These are phyloP conservation scores for Leccinum imitatum DNA, from an alignment of 768 basidiomycete species.

Conservation along the genomic window DNA sequence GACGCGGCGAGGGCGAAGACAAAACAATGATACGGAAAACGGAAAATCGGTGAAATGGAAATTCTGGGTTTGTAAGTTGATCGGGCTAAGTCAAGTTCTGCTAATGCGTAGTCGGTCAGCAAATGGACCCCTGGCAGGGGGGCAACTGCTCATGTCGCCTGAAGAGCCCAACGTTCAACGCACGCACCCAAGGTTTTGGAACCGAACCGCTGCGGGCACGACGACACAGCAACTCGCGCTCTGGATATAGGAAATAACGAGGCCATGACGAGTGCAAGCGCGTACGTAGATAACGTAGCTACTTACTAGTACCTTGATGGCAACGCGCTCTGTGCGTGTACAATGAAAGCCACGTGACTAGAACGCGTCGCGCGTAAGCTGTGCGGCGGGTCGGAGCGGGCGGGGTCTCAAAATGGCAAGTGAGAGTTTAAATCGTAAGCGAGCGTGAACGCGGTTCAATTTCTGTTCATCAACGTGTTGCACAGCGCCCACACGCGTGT, in stretches of 20 bases:
- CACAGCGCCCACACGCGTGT: constrained; percentile 30
- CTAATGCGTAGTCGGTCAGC: neutral
- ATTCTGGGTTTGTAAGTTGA: constrained; percentile 17
- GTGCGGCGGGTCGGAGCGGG: constrained; percentile 30
- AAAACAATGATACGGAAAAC: constrained; percentile 8
- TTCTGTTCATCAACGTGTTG: constrained; percentile 32
- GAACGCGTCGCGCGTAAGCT: constrained; percentile 26
- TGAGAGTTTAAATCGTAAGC: constrained; percentile 33
- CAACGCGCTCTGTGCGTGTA: constrained; percentile 4
- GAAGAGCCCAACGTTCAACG: neutral
- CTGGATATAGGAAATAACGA: neutral
- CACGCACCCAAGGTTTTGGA: neutral
- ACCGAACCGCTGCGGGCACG: constrained; percentile 6
- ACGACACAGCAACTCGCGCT: neutral
- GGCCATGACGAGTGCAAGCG: neutral
- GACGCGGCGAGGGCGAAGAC: neutral
- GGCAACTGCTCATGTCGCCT: constrained; percentile 11
- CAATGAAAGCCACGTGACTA: constrained; percentile 22
- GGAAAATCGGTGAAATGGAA: constrained; percentile 11
- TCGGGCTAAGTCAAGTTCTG: constrained; percentile 8
- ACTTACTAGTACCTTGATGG: neutral
- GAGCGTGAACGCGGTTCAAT: constrained; percentile 22
- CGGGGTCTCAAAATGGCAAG: constrained; percentile 33
- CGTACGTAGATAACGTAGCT: neutral
- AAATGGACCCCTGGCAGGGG: constrained; percentile 5